A percentile compares a stretch with the other conserved stretches of the same genome.
phyloP scores from a whole-genome alignment of 805 yeast genomes.

The Kuraishia ogatae region DNA sequence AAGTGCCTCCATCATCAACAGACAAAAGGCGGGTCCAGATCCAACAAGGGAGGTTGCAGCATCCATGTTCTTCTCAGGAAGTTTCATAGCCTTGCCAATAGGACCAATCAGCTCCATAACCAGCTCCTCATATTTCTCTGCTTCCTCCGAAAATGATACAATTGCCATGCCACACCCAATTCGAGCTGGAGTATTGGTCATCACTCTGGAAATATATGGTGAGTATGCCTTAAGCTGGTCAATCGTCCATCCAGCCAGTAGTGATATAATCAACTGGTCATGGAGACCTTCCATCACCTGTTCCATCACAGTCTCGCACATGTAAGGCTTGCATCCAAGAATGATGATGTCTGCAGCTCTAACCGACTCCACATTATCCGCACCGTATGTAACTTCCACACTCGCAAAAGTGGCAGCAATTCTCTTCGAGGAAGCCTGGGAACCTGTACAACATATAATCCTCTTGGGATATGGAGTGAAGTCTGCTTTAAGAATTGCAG shows the following conservation, averaged over 20 bases:
- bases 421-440: conserved; percentile 39
- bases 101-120: conserved; percentile 49
- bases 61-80: conserved; percentile 91
- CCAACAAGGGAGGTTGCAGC: conserved; percentile 94
- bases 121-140: conserved; percentile 34
- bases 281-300: conserved; percentile 36
- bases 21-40: conserved; percentile 92
- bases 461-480: conserved; percentile 53
- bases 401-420: conserved; percentile 38
- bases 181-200: conserved; percentile 96
- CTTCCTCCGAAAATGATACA: conserved; percentile 59
- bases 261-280: conserved; percentile 60
- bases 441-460: conserved; percentile 72
- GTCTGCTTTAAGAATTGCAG: conserved; percentile 55
- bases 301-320: conserved; percentile 53
- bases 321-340: conserved; percentile 84
- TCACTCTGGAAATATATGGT: conserved; percentile 71
- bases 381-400: conserved; percentile 44
- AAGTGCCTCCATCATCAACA: conserved; percentile 82
- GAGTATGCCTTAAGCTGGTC: conserved; percentile 49
- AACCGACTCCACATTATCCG: conserved; percentile 50
- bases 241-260: conserved; percentile 91
- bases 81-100: conserved; percentile 56
- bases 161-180: conserved; percentile 93
- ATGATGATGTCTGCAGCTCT: conserved; percentile 59